Conservation (phyloP, 495 filamentous ascomycete genomes). For the Annulohypoxylon nitens region DNA sequence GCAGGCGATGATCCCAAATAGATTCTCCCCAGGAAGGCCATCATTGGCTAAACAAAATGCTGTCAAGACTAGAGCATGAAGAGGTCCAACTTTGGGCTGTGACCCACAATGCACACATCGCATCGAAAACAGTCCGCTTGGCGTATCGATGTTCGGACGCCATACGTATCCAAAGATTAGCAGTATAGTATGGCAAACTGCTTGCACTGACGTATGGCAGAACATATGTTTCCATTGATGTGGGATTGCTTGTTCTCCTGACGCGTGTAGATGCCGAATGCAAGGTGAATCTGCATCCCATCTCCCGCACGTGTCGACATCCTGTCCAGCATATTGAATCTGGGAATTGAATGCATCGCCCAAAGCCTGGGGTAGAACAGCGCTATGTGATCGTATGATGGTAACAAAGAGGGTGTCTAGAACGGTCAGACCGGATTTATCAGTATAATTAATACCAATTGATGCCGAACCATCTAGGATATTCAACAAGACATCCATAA, state of each 20-base stretch:
- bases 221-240: constrained; percentile 58
- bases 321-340: constrained; percentile 53
- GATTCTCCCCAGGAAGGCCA: constrained; percentile 53
- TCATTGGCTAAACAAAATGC: constrained; percentile 52
- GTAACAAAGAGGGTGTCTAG: constrained; percentile 58
- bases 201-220: constrained; percentile 58
- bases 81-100: constrained; percentile 52
- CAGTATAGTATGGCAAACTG: constrained; percentile 55
- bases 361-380: constrained; percentile 47
- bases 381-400: constrained; percentile 58
- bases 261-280: constrained; percentile 40
- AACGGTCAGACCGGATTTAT: constrained; percentile 57
- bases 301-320: constrained; percentile 58
- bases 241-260: constrained; percentile 43
- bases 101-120: constrained; percentile 52
- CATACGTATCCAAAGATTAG: constrained; percentile 32
- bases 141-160: constrained; percentile 48
- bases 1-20: constrained; percentile 59
- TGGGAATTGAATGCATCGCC: constrained; percentile 21
- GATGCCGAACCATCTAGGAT: constrained; percentile 4
- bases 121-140: constrained; percentile 55
- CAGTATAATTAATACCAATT: constrained; percentile 45
- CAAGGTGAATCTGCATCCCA: constrained; percentile 59
- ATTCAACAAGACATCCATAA: constrained; percentile 41
- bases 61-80: constrained; percentile 55